Evolutionary conservation across 345 rosid species (phyloP).

Genomic region (Aegle marmelos): DNA sequence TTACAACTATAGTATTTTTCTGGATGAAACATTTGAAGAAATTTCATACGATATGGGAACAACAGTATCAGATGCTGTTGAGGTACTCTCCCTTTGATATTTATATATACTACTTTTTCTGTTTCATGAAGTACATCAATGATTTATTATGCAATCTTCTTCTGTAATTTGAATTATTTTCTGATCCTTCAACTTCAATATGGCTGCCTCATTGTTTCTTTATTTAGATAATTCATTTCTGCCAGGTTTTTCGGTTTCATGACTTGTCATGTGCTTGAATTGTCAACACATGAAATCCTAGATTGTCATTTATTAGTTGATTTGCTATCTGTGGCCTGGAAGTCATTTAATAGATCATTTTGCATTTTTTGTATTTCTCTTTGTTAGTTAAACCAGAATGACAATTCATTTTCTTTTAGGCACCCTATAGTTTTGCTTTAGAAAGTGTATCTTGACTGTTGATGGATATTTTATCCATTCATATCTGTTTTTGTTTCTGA

Average conservation of each 20-base stretch:
- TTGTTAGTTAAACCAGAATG: background rate
- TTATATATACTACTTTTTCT: background rate
- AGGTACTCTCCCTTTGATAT: conserved; percentile 46
- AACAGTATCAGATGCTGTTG: conserved; percentile 93
- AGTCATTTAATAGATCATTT: background rate
- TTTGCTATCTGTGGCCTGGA: background rate
- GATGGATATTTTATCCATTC: background rate
- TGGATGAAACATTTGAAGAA: conserved; percentile 99
- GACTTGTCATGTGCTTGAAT: background rate
- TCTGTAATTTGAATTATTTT: background rate
- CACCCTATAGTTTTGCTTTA: background rate
- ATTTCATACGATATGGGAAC: conserved; percentile 95
- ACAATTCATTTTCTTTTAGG: background rate
- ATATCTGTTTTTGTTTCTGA: background rate
- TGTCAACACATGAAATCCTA: background rate
- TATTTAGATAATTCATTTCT: background rate
- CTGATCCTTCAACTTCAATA: background rate
- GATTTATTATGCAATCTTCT: background rate
- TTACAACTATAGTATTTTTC: conserved; percentile 89
- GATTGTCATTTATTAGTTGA: background rate
- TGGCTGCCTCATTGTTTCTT: background rate
- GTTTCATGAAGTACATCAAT: background rate
- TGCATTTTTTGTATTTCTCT: background rate
- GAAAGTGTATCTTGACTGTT: conserved; percentile 4
- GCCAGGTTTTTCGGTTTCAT: background rate